Evolutionary conservation across 129 eudicot genomes (phyloP), one percentile per base, ranked within the genome.

Genomic region (Apium graveolens): DNA sequence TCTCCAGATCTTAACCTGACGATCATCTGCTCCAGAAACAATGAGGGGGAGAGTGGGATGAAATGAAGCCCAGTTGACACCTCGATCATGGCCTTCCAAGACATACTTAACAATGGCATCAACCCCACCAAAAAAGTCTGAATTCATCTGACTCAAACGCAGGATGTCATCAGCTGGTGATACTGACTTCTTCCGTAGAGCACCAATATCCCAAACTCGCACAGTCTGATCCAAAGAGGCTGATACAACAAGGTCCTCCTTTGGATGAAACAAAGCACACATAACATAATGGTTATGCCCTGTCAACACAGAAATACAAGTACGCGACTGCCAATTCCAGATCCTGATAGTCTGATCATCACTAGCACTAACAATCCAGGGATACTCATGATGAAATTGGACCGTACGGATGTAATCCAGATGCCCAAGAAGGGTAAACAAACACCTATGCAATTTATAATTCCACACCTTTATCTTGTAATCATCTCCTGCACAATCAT

Each of bases 341-440:
- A 91, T 91, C 73, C 97, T 83, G 35, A 91, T 91, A 38, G 97
- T 91, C 81, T 91, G 97, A 77, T 91, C 97, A 87, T 91, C 97
- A 87, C 97, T 91, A 16, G 97, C 94, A 83, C 97, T 91, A 57
- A 91, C 97, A 51, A 91, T 91, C 97, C 97, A 91, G 17, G 97
- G 97, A 79, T 86, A 82, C 78, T 91, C 97, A 65, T 91, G 97
- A 81, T 91, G 97, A 76, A 91, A 91, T 44, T 91, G 97, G 73
- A 91, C 97, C 0, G 97, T 89, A 34, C 97, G 90, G 43, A 91
- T 91, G 70, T 91, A 91, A 78, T 91, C 97, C 63, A 91, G 94
- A 81, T 91, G 97, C 29, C 97, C 97, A 49, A 91, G 97, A 31
- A 91, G 90, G 1, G 97, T 91, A 85, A 91, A 91, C 74, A 91